Percentiles rank a stretch among this genome's conserved stretches.
phyloP scores from a whole-genome alignment of 352 stramenopile species.

The Phytopythium chamaehyphon region DNA sequence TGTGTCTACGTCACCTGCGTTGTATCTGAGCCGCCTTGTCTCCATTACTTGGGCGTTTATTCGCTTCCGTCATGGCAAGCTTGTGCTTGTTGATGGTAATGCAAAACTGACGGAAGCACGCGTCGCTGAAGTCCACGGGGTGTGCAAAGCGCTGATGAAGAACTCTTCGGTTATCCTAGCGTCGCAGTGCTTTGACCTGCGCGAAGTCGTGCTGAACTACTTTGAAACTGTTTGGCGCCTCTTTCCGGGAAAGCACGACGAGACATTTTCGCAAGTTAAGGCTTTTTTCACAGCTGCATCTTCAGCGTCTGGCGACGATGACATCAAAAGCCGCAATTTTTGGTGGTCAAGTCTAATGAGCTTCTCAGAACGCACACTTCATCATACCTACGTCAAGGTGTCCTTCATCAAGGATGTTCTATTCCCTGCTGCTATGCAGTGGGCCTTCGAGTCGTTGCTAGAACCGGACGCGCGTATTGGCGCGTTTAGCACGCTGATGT shows the following conservation, averaged over 20 bases:
- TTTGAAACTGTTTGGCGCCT: conserved; percentile 70
- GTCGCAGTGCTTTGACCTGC: conserved; percentile 29
- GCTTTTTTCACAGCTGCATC: conserved; percentile 35
- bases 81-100: conserved; percentile 32
- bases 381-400: conserved; percentile 43
- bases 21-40: conserved; percentile 70
- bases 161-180: conserved; percentile 36
- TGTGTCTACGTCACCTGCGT: conserved; percentile 25
- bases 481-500: conserved; percentile 53
- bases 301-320: conserved; percentile 6
- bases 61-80: conserved; percentile 47
- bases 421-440: conserved; percentile 48
- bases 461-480: conserved; percentile 16
- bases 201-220: conserved; percentile 38
- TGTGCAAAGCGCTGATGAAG: conserved; percentile 36
- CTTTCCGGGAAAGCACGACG: conserved; percentile 33
- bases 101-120: conserved; percentile 17
- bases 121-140: conserved; percentile 39
- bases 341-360: conserved; percentile 50
- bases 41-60: conserved; percentile 50
- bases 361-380: conserved; percentile 44
- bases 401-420: conserved; percentile 53
- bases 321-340: conserved; percentile 22
- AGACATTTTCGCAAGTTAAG: conserved; percentile 34
- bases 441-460: conserved; percentile 47